Evolutionary conservation across 441 rosid species (phyloP), one percentile per base, ranked within the genome.

Genomic region (Jatropha podagrica): DNA sequence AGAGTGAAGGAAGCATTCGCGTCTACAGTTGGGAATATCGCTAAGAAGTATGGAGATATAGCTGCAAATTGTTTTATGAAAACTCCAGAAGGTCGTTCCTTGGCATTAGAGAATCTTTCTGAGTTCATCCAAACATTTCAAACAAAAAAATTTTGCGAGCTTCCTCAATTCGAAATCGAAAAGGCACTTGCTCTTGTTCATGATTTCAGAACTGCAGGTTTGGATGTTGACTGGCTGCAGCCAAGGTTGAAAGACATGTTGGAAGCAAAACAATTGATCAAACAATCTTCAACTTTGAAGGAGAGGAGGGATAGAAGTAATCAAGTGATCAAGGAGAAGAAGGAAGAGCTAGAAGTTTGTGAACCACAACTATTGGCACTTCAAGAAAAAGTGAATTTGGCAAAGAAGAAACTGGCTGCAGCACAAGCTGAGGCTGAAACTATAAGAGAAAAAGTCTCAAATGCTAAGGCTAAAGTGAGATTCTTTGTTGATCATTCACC

Each of bases 211-310:
- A 26, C 26, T 49, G 42, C 51, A 14, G 55, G 65, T n/a, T 13
- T 74, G 65, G 37, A 65, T 54, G 71, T 74, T 65, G 54, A 37
- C 61, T 74, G 77, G 77, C 77, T 74, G 5, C 40, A 65, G 37
- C 23, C 23, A 52, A 65, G 54, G 69, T 40, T 74, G 41, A 56
- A 65, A 14, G 64, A 65, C 18, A 56, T 74, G 14, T 55, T 65
- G 14, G 71, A 74, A 17, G 54, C 71, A 46, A 74, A 44, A 6
- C 51, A 40, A 40, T 20, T n/a, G 20, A 38, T 54, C 15, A 65
- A 65, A 41, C 8, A 74, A 7, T 42, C 65, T 38, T 54, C 71
- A 13, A 54, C 6, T 41, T 65, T 74, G 65, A 74, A 42, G 69
- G 63, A 65, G 71, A 52, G 7, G 20, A 49, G 38, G 63, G 52